phyloP scores from a whole-genome alignment of 345 rosid species.

The Aegle marmelos region DNA sequence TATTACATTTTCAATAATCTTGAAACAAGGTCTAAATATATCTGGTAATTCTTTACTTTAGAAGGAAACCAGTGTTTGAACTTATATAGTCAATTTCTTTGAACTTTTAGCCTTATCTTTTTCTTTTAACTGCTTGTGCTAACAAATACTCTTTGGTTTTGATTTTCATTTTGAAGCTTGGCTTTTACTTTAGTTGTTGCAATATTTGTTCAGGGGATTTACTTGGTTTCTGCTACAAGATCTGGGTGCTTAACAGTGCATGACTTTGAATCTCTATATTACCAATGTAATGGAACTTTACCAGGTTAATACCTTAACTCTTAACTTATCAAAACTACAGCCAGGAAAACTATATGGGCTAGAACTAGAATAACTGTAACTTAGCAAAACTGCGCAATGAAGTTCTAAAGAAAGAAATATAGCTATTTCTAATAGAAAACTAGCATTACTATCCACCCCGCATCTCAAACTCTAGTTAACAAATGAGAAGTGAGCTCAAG shows the following conservation, averaged over 20 bases:
- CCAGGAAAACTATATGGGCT: neutral
- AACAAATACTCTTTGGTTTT: neutral
- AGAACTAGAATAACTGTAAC: neutral
- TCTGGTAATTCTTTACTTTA: neutral
- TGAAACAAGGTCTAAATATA: neutral
- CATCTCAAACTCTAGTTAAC: neutral
- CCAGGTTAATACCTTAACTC: constrained; percentile 36
- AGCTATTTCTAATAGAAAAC: neutral
- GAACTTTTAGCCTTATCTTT: neutral
- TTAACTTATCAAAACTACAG: neutral
- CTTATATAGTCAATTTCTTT: neutral
- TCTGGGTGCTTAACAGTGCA: constrained; percentile 82
- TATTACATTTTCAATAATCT: neutral
- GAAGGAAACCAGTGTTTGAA: neutral
- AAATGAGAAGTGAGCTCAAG: neutral
- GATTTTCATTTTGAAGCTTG: neutral
- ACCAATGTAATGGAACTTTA: constrained; percentile 37
- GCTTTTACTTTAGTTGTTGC: neutral
- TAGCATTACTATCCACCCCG: neutral
- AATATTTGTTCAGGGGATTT: constrained; percentile 60
- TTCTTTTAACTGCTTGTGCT: neutral
- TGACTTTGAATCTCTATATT: constrained; percentile 80
- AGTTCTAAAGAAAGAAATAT: neutral
- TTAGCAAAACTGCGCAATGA: neutral
- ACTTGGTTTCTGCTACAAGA: constrained; percentile 72